Evolutionary conservation across 257 asterid genomes (phyloP), one percentile per base, ranked within the genome.

Genomic region (Paraleonurus japonicus): DNA sequence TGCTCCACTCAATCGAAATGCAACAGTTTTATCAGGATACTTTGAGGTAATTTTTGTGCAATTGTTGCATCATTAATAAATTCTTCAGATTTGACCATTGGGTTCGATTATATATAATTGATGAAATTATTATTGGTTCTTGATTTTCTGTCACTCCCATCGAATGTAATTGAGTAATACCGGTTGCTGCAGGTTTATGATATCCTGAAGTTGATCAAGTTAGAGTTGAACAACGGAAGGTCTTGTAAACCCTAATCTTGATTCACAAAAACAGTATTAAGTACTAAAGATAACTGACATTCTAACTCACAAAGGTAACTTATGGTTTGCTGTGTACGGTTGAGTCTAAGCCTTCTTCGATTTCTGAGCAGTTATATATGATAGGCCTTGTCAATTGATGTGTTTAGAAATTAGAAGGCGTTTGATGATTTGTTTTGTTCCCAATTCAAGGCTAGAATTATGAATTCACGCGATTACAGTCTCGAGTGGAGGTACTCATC

Each of bases 111-210:
- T 2, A 11, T 41, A 41, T 2, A 11, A 2, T 13, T 45, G 20
- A 45, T 15, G 53, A 45, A 45, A 45, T 45, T 45, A 45, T 41
- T 41, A 8, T 37, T 37, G 13, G 45, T 37, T 35, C 10, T 35
- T 35, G 4, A 35, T 7, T 12, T 28, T 23, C 23, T 43, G 26
- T 16, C 4, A 20, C 7, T 45, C 51, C 51, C 19, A 1, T 55
- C 4, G 27, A 8, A 22, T 60, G 2, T 17, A 23, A 58, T 12
- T 51, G 22, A 41, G 74, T 57, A 5, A 33, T 32, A 32, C 2
- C 54, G n/a, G 1, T 17, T 11, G 17, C 39, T 75, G 85, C 89
- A 88, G 95, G 93, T 86, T 70, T 74, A 76, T 57, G 87, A 84
- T 32, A 69, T 85, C 10, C 69, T 90, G 79, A 81, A 83, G 67